Evolutionary conservation across 2,329 filamentous ascomycete genomes (phyloP).

Genomic region (Waltergamsia citrina): DNA sequence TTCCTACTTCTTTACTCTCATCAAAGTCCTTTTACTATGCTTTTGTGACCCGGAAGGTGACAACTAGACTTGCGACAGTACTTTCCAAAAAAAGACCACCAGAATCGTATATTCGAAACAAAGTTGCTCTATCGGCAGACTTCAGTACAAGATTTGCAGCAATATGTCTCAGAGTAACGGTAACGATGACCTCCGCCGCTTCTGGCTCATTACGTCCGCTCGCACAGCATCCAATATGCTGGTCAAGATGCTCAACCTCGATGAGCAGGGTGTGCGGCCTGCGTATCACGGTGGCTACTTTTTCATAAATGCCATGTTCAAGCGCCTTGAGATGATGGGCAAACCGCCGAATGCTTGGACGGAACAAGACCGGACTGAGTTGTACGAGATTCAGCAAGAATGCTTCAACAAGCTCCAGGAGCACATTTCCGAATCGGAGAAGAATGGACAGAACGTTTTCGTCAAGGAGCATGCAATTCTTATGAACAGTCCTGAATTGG

Average conservation of each 20-base stretch:
- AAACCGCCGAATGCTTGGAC: conserved; percentile 16
- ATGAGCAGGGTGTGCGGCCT: conserved; percentile 5
- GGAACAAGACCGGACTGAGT: conserved; percentile 12
- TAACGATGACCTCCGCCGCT: too few species aligned
- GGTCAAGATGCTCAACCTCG: conserved; percentile 8
- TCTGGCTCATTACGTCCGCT: conserved; percentile 5
- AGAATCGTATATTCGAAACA: too few species aligned
- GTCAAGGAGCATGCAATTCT: conserved; percentile 23
- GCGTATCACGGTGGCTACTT: conserved; percentile 15
- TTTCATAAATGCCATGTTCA: conserved; percentile 11
- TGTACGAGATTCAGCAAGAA: conserved; percentile 12
- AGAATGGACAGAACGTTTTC: conserved; percentile 17
- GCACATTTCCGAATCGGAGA: conserved; percentile 10
- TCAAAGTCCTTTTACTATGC: too few species aligned
- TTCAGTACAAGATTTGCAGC: too few species aligned
- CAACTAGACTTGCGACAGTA: too few species aligned
- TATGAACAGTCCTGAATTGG: conserved; percentile 12
- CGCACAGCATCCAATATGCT: conserved; percentile 7
- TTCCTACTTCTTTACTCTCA: too few species aligned
- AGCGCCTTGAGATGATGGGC: conserved; percentile 3
- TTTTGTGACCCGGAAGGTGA: too few species aligned
- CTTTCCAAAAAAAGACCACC: too few species aligned
- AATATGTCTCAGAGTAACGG: too few species aligned
- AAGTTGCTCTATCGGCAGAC: too few species aligned
- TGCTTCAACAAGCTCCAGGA: conserved; percentile 16